phyloP scores from a whole-genome alignment of 345 rosid genomes.

The Clarkia xantiana region DNA sequence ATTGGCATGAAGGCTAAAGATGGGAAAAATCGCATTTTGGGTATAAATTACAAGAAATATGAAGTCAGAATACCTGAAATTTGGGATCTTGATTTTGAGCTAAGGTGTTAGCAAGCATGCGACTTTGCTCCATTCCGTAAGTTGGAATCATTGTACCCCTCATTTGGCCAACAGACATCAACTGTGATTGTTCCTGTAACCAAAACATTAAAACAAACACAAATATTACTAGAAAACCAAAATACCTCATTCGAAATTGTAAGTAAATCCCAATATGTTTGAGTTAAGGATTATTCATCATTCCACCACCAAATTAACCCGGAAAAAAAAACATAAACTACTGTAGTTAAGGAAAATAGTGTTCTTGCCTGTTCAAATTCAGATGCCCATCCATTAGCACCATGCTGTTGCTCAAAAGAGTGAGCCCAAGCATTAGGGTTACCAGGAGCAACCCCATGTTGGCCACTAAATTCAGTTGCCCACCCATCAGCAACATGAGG shows the following conservation, averaged over 20 bases:
- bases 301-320: too few relatives aligned
- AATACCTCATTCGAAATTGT: too few relatives aligned
- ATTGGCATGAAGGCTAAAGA: too few relatives aligned
- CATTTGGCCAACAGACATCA: constrained; percentile 48
- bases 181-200: constrained; percentile 54
- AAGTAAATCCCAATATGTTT: too few relatives aligned
- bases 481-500: constrained; percentile 62
- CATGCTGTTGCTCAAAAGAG: constrained; percentile 82
- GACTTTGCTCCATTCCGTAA: constrained; percentile 93
- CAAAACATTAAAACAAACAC: constrained; percentile 5
- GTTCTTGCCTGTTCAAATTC: constrained; percentile 79
- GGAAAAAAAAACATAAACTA: too few relatives aligned
- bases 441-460: constrained; percentile 32
- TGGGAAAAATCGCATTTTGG: too few relatives aligned
- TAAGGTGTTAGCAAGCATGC: constrained; percentile 84
- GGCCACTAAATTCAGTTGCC: constrained; percentile 55
- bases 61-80: constrained; percentile 60
- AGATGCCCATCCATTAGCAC: constrained; percentile 89
- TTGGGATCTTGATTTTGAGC: constrained; percentile 86
- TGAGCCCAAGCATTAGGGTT: constrained; percentile 76
- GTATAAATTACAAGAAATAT: background rate
- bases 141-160: constrained; percentile 45
- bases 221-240: too few relatives aligned
- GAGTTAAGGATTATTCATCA: too few relatives aligned
- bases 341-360: constrained; percentile 1